Percentiles rank a stretch among this genome's conserved stretches.
phyloP scores from a whole-genome alignment of 768 basidiomycete genomes.

The Serendipita sp. region DNA sequence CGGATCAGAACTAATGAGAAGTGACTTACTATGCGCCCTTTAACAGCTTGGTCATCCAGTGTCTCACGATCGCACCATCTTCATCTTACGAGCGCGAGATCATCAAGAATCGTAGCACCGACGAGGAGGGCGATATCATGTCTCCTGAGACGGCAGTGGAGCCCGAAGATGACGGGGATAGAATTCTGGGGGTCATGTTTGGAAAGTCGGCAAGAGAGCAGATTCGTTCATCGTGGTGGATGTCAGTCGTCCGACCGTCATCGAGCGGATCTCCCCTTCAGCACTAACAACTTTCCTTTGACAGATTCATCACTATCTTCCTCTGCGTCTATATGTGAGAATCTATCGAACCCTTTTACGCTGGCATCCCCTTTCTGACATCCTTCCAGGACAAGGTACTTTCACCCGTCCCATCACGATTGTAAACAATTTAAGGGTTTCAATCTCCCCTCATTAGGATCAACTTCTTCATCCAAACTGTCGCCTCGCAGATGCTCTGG shows the following conservation, averaged over 20 bases:
- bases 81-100: constrained; percentile 17
- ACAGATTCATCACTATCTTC: constrained; percentile 17
- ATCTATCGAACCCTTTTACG: no score
- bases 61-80: constrained; percentile 20
- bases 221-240: constrained; percentile 21
- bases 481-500: constrained; percentile 19
- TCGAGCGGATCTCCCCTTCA: no score
- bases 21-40: not conserved
- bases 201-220: constrained; percentile 18
- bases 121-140: constrained; percentile 14
- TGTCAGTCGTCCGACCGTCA: constrained; percentile 15
- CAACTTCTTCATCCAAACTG: constrained; percentile 24
- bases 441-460: constrained; percentile 14
- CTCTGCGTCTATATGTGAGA: constrained; percentile 22
- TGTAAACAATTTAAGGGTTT: no score
- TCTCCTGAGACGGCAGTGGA: constrained; percentile 2
- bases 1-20: no score
- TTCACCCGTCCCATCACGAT: not conserved
- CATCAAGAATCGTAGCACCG: constrained; percentile 11
- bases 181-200: constrained; percentile 19
- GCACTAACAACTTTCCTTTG: no score
- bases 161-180: not conserved
- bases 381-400: not conserved
- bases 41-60: constrained; percentile 21
- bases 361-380: no score